Percentiles rank a stretch among this genome's conserved stretches.
These are phyloP conservation scores for Populus pruinosa DNA, from an alignment of 345 rosid genomes.

Conservation along the genomic window DNA sequence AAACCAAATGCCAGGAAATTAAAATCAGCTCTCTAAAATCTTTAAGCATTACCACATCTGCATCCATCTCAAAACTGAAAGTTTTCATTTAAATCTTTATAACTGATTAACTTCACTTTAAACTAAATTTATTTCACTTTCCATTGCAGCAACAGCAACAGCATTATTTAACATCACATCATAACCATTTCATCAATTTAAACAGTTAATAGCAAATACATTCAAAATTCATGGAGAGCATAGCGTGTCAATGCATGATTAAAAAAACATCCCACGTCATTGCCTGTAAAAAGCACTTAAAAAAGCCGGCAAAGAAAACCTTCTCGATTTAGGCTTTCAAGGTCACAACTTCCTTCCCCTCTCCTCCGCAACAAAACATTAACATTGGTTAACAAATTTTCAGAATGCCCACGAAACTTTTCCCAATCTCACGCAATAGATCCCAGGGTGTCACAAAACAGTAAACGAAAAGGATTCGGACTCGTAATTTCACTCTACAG, in stretches of 20 bases:
- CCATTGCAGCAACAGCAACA: not conserved
- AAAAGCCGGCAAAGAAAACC: not conserved
- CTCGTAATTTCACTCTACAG: not conserved
- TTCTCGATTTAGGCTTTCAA: not conserved
- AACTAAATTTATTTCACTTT: not conserved
- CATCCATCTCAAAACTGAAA: not conserved
- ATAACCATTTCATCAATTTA: not conserved
- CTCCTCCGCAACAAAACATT: not conserved
- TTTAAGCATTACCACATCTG: not conserved
- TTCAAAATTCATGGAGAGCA: not conserved
- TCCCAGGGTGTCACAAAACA: not conserved
- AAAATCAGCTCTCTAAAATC: not conserved
- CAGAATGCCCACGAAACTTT: not conserved
- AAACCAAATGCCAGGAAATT: not conserved
- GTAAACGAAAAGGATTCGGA: not conserved
- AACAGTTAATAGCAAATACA: not conserved
- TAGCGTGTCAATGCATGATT: not conserved
- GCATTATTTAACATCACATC: not conserved
- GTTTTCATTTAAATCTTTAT: not conserved
- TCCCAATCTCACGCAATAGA: constrained; percentile 2
- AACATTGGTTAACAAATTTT: not conserved
- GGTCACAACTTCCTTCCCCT: not conserved
- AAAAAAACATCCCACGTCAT: not conserved
- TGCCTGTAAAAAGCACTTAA: not conserved
- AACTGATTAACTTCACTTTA: not conserved